Conservation (phyloP, 2,329 filamentous ascomycete genomes). For the Bertia moriformis region DNA sequence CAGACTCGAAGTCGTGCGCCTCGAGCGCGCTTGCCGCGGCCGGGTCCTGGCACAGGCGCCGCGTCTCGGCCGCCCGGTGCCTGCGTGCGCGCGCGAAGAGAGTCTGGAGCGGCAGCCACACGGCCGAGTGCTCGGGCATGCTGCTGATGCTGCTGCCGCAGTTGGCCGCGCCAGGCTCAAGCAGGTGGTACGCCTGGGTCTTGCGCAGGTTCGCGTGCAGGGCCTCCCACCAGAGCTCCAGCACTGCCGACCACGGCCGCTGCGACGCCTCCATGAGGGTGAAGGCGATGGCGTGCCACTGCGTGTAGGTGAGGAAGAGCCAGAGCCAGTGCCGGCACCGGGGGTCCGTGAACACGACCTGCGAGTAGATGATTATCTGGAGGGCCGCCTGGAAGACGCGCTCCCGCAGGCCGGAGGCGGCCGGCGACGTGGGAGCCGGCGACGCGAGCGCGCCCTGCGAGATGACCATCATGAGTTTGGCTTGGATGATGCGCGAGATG, state of each 20-base stretch:
- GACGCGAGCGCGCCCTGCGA: conserved; percentile 56
- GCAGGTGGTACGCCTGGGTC: conserved; percentile 22
- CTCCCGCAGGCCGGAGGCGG: conserved; percentile 46
- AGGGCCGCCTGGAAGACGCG: conserved; percentile 59
- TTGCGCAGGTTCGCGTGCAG: conserved; percentile 22
- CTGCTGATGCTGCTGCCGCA: conserved; percentile 12
- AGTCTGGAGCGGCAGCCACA: conserved; percentile 37
- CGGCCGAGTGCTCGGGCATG: conserved; percentile 27
- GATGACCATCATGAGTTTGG: conserved; percentile 64
- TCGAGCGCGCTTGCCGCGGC: conserved; percentile 30
- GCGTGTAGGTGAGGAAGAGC: conserved; percentile 33
- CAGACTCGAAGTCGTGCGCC: conserved; percentile 23
- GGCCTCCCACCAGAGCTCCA: conserved; percentile 33
- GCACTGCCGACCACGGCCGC: conserved; percentile 30
- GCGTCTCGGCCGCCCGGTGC: conserved; percentile 33
- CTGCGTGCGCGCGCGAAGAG: conserved; percentile 34
- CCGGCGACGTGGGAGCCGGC: conserved; percentile 32
- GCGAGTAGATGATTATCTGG: conserved; percentile 59
- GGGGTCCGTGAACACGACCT: conserved; percentile 47
- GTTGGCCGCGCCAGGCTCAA: neutral
- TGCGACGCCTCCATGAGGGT: conserved; percentile 25
- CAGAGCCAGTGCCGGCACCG: conserved; percentile 29
- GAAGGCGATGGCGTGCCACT: conserved; percentile 35
- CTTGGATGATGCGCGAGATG: conserved; percentile 56
- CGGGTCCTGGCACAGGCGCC: conserved; percentile 31